Evolutionary conservation across 345 rosid species (phyloP), one percentile per base, ranked within the genome.

Genomic region (Angophora floribunda): DNA sequence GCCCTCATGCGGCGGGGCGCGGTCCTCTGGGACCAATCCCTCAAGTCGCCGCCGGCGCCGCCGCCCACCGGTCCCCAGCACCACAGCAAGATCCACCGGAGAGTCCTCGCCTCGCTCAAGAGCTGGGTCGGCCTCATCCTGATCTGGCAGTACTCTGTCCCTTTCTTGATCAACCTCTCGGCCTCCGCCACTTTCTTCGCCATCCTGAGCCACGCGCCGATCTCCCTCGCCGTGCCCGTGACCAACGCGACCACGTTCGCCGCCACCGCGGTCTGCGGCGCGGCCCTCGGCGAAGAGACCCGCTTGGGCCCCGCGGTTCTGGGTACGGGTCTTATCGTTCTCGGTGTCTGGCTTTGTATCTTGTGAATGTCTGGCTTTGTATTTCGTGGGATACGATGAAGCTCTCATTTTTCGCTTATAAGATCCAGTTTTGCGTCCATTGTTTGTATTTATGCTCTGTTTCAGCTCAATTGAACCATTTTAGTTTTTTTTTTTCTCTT

Each of bases 161-260:
- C 99, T 67, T 97, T 96, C 93, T 79, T 94, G 87, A 85, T 96
- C 86, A 97, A 96, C 86, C 96, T 97, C 86, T 97, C 99, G 2
- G 98, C 98, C 59, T 97, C 99, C 41, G 99, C 98, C 85, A 92
- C 96, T 28, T 96, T 97, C 93, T 97, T 97, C 91, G 91, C 95
- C 49, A 91, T 97, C 87, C 90, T 97, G 52, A 90, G 96, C 88
- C 89, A 95, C 65, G 91, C 95, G 15, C 99, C 99, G 3, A 95
- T 96, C 86, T 96, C 98, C 22, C 92, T 96, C 1, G 98, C 99
- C 24, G 99, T 96, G 88, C 99, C 99, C 21, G 95, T 97, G 89
- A 96, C 98, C 55, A 95, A 97, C 88, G 99, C 99, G 52, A 97
- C 96, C 13, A 97, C 98, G 28, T 97, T 97, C 59, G 99, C 98